Base-by-base conservation (phyloP, 2,329 filamentous ascomycete species). In the Talaromyces piceae region DNA sequence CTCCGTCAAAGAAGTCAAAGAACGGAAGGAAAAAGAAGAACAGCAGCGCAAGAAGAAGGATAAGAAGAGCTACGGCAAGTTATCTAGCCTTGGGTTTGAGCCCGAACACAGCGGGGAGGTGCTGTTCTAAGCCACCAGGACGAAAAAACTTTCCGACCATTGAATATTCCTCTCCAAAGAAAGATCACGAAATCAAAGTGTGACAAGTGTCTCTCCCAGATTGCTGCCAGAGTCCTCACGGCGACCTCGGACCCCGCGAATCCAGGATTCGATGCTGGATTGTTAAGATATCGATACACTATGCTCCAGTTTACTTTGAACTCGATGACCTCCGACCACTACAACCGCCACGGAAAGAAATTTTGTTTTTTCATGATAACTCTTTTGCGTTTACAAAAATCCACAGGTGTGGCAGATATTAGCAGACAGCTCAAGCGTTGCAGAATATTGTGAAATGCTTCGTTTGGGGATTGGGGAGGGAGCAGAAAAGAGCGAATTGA, bases 21-120 rank as follows among this genome's bases (percentile, higher is more conserved):
- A 79, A 55, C 69, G 93, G 41, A 86, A 86, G 57, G 87, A 88
- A 68, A 79, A 86, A 63, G 82, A 84, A 65, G 86, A 87, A 57
- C 74, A 70, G 4, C 75, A 78, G 50, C 83, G 88, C 59, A 90
- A 87, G 74, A 74, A 71, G 51, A 82, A 75, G 62, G 88, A 95
- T 58, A 93, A 89, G 76, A 75, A 76, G 51, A 80, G 83, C 63
- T 67, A 85, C 55, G 82, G 79, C 73, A 87, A 87, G 71, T 73
- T 94, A 54, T 80, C 83, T 16, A 82, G 80, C 37, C 77, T 93
- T 44, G 91, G 91, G 1, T 96, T 96, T 62, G 91, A 95, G 70
- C 87, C 87, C 25, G 90, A 95, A 73, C 87, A 86, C 58, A 76
- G 83, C 53, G 88, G 86, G 13, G 88, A 93, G 67, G 78, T 86